Conservation (phyloP, 2,329 filamentous ascomycete genomes). For the Alternaria viburni region DNA sequence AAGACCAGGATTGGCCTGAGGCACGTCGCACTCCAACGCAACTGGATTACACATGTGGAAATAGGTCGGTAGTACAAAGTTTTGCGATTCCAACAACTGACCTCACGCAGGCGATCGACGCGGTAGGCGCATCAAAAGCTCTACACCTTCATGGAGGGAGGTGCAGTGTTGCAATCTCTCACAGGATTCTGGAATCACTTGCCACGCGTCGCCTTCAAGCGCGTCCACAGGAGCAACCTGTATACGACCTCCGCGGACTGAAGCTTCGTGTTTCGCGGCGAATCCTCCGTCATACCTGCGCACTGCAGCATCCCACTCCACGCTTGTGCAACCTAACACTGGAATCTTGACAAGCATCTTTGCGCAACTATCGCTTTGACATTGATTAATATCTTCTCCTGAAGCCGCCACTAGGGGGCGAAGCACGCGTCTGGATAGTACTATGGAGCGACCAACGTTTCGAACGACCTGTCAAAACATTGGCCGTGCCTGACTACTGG, state of each 20-base stretch:
- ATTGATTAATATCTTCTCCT: not conserved
- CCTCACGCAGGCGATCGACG: not conserved
- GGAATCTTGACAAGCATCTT: not conserved
- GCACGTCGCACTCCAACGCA: not conserved
- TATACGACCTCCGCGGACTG: not conserved
- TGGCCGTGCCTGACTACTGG: not conserved
- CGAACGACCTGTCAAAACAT: slow-evolving; percentile 4
- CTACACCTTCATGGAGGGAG: not conserved
- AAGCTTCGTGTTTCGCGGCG: not conserved
- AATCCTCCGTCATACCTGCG: not conserved
- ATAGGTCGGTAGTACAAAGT: not conserved
- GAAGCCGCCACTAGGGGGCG: not conserved
- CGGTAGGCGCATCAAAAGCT: not conserved
- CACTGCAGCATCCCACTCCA: not conserved
- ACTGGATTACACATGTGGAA: not conserved
- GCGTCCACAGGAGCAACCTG: not conserved
- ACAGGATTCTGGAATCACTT: not conserved
- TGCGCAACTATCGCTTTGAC: not conserved
- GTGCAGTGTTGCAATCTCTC: not conserved
- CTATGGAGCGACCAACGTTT: slow-evolving; percentile 4
- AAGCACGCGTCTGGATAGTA: not conserved
- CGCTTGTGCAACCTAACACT: not conserved
- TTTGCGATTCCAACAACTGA: not conserved
- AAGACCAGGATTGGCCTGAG: not conserved
- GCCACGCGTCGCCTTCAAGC: not conserved